Percentiles rank a stretch among this genome's conserved stretches.
Conservation (phyloP, 352 stramenopile genomes). For the Phytophthora parvispora region DNA sequence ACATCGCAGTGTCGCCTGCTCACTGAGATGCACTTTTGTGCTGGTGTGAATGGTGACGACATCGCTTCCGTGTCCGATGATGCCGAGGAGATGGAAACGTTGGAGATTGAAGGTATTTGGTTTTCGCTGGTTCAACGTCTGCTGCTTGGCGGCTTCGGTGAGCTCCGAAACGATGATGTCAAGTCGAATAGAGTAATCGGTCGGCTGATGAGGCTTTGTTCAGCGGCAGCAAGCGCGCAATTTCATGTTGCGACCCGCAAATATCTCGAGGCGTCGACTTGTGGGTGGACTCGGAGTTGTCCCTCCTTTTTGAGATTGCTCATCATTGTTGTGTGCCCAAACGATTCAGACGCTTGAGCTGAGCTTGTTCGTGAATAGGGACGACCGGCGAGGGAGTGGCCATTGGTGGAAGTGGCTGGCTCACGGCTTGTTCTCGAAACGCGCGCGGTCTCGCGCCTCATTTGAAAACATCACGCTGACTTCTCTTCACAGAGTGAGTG, state of each 20-base stretch:
- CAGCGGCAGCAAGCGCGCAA: background rate
- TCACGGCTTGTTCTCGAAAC: background rate
- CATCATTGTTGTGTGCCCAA: background rate
- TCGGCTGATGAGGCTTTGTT: background rate
- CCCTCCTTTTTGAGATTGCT: background rate
- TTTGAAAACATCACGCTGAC: background rate
- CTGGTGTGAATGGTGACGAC: background rate
- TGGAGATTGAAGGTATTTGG: background rate
- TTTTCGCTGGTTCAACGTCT: background rate
- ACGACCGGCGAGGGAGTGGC: no score
- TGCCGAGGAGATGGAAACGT: background rate
- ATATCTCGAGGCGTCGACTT: background rate
- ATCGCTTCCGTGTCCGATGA: background rate
- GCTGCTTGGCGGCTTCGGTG: background rate
- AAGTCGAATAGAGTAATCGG: background rate
- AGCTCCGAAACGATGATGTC: background rate
- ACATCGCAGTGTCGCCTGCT: background rate
- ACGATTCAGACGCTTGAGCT: background rate
- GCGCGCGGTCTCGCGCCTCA: background rate
- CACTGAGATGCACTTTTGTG: constrained; percentile 4
- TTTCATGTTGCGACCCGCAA: background rate
- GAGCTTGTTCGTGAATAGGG: background rate
- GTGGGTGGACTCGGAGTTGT: background rate
- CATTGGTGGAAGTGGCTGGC: background rate
- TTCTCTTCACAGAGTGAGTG: background rate